Conservation (phyloP, 805 yeast genomes). For the Dipodascopsis uninucleata region DNA sequence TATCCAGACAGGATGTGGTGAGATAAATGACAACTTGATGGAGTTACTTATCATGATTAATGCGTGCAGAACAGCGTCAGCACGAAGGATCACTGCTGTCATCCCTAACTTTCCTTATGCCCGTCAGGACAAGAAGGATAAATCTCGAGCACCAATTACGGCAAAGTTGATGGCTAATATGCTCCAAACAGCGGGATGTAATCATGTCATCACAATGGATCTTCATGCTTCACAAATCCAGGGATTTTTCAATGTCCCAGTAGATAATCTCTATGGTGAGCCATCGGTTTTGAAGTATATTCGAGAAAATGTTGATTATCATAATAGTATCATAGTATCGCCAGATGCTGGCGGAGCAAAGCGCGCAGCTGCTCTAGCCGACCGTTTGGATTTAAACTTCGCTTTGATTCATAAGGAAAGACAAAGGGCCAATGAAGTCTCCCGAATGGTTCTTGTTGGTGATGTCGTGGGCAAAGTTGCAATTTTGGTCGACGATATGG, state of each 20-base stretch:
- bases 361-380: constrained; percentile 92
- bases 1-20: constrained; percentile 77
- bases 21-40: constrained; percentile 78
- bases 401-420: constrained; percentile 97
- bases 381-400: constrained; percentile 82
- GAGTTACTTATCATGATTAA: constrained; percentile 85
- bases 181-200: constrained; percentile 89
- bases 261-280: constrained; percentile 92
- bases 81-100: constrained; percentile 88
- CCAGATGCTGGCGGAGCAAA: constrained; percentile 99
- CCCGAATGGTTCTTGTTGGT: constrained; percentile 93
- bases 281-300: constrained; percentile 84
- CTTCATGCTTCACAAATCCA: constrained; percentile 96
- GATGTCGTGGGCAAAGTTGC: constrained; percentile 83
- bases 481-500: constrained; percentile 92
- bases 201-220: constrained; percentile 95
- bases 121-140: constrained; percentile 94
- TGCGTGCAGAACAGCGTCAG: constrained; percentile 95
- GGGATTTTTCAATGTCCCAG: constrained; percentile 93
- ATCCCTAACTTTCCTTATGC: constrained; percentile 96
- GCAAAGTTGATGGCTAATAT: constrained; percentile 91
- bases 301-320: constrained; percentile 54
- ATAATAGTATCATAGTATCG: constrained; percentile 74
- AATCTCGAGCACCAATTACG: constrained; percentile 92
- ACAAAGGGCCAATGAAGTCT: constrained; percentile 90